Base-by-base conservation (phyloP, 192 early-diverging fungal genomes). In the Pilobolus umbonatus region DNA sequence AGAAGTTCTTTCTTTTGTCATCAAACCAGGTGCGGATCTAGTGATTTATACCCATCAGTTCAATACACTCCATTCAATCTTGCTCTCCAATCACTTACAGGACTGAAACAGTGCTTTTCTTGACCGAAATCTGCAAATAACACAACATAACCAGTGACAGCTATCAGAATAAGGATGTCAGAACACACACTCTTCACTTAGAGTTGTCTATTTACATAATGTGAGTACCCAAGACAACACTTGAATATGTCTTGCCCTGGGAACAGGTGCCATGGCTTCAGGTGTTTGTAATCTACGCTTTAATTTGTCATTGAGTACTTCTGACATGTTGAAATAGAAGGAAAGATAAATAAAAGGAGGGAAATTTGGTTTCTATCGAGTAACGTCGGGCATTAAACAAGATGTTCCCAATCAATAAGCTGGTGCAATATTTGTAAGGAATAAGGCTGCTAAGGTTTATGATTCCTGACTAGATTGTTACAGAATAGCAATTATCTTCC, bases 81-180 rank as follows among this genome's bases (percentile, higher is more conserved):
- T 35, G 11, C 34, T 11, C 14, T 22, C 7, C 22, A 34, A 8
- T 45, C 10, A 9, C 62, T 49, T 56, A 64, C 62, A 32, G 62
- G 43, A 14, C 55, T 44, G 28, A 57, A 65, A 19, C 63, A 58
- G 35, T 63, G 55, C 6, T 69, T 44, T 53, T 69, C 49, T 2
- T 47, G 28, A 19, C 67, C 67, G 59, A 62, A 69, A 52, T 69
- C 67, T 15, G 67, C 67, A 52, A 58, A 69, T 38, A 69, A 52
- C 9, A 63, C 67, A 32, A 62, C 61, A 57, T 69, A 69, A 8
- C 32, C 55, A 11, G 55, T 69, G 21, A 62, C 19, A 3, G 47
- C 67, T 69, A 47, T 11, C 12, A 19, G 34, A 6, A 28, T 35
- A 32, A 36, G 21, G 9, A 32, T 2, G 17, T 28, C 12, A 50